These are phyloP conservation scores for Kazachstania martiniae DNA, from an alignment of 805 yeast genomes.

Conservation along the genomic window DNA sequence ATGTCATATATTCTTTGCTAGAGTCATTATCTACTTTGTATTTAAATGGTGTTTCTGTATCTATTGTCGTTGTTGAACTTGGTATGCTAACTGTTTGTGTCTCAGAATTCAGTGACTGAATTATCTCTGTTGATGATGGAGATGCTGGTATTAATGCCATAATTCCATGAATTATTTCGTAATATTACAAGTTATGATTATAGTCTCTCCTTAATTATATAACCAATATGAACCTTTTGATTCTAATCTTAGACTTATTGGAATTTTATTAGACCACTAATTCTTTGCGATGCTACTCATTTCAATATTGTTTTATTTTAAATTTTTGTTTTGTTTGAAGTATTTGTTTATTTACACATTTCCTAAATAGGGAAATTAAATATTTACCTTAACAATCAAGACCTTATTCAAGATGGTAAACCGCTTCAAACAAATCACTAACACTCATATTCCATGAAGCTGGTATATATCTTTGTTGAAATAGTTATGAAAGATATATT, in stretches of 20 bases:
- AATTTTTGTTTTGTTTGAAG: background rate
- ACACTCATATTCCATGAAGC: too few species aligned
- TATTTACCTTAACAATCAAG: too few species aligned
- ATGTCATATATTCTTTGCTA: slow-evolving; percentile 17
- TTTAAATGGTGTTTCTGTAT: background rate
- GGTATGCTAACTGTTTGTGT: background rate
- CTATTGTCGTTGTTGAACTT: background rate
- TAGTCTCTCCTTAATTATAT: background rate
- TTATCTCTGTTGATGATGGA: background rate
- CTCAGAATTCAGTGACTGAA: background rate
- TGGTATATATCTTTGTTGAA: too few species aligned
- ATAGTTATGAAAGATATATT: too few species aligned
- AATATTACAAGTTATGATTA: background rate
- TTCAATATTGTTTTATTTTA: background rate
- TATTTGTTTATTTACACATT: background rate
- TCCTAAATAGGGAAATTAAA: background rate
- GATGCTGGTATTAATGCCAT: background rate
- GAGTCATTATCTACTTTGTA: background rate
- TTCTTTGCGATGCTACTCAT: background rate
- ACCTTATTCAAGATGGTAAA: too few species aligned
- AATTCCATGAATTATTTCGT: background rate
- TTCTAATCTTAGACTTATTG: background rate
- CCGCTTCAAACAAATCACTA: too few species aligned
- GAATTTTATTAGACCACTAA: too few species aligned
- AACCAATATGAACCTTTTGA: background rate